Percentiles rank a stretch among this genome's conserved stretches.
Evolutionary conservation across 2,329 filamentous ascomycete species (phyloP).

Genomic region (Cordyceps sp.): DNA sequence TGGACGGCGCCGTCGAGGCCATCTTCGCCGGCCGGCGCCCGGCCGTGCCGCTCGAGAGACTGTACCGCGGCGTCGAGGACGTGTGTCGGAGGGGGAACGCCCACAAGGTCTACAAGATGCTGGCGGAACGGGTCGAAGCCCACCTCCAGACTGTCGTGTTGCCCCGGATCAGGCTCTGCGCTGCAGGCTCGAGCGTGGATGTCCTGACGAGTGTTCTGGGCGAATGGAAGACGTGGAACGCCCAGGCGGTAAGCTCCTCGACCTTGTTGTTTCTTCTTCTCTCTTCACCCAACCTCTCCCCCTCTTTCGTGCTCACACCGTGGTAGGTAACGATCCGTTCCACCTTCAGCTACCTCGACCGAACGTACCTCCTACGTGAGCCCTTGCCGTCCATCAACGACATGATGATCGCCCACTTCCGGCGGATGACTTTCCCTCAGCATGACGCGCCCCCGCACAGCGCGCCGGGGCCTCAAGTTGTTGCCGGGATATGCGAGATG

Average conservation of each 20-base stretch:
- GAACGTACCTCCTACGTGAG: slow-evolving; percentile 67
- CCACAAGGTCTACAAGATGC: slow-evolving; percentile 45
- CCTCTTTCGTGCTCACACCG: slow-evolving; percentile 2
- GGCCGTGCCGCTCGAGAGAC: slow-evolving; percentile 62
- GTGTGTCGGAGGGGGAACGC: slow-evolving; percentile 68
- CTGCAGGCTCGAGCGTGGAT: slow-evolving; percentile 39
- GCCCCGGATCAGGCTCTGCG: slow-evolving; percentile 31
- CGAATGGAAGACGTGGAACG: slow-evolving; percentile 64
- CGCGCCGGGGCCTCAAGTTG: slow-evolving; percentile 15
- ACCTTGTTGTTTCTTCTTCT: neutral
- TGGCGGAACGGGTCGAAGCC: slow-evolving; percentile 48
- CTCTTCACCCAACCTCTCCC: too few relatives aligned
- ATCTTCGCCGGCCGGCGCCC: slow-evolving; percentile 54
- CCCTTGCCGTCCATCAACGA: slow-evolving; percentile 61
- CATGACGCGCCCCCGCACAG: neutral
- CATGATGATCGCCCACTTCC: slow-evolving; percentile 62
- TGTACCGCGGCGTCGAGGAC: slow-evolving; percentile 86
- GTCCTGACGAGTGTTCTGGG: slow-evolving; percentile 38
- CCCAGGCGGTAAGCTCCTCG: slow-evolving; percentile 46
- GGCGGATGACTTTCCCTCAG: slow-evolving; percentile 33
- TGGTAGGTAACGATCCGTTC: slow-evolving; percentile 58
- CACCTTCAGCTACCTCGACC: slow-evolving; percentile 87
- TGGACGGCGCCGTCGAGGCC: slow-evolving; percentile 54
- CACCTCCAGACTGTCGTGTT: slow-evolving; percentile 50
- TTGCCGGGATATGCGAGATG: slow-evolving; percentile 51